Conservation (phyloP, 2,329 filamentous ascomycete genomes). For the Ascomycota sp. region DNA sequence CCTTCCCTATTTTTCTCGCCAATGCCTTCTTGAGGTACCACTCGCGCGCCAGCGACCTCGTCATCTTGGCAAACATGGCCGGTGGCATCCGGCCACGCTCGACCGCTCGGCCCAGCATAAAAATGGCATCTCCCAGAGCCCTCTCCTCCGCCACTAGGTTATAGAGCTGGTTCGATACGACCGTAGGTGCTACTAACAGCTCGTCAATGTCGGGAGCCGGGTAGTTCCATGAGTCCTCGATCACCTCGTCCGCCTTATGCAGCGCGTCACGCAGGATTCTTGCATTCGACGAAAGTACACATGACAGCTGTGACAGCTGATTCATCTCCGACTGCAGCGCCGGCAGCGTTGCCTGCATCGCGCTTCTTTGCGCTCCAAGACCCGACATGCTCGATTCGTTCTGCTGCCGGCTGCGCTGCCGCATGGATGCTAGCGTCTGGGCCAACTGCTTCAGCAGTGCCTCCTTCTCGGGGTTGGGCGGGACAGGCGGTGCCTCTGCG, state of each 20-base stretch:
- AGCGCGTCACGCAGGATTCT: constrained; percentile 57
- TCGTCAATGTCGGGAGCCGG: constrained; percentile 65
- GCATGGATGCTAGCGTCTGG: constrained; percentile 41
- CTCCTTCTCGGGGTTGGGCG: constrained; percentile 89
- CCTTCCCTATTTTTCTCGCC: constrained; percentile 51
- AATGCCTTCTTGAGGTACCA: constrained; percentile 70
- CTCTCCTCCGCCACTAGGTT: constrained; percentile 71
- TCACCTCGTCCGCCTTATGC: constrained; percentile 53
- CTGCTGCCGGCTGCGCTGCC: constrained; percentile 45
- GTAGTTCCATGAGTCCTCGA: constrained; percentile 47
- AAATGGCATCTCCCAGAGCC: constrained; percentile 68
- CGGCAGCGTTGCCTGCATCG: constrained; percentile 47
- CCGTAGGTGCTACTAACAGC: constrained; percentile 74
- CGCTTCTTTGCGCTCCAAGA: constrained; percentile 54
- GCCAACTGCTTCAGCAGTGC: constrained; percentile 59
- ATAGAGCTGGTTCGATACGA: constrained; percentile 85
- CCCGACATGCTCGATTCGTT: constrained; percentile 54
- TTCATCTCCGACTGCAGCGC: constrained; percentile 52
- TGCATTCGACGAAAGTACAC: constrained; percentile 54
- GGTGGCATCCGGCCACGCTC: constrained; percentile 49
- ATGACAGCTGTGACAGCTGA: constrained; percentile 46
- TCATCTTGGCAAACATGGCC: constrained; percentile 59
- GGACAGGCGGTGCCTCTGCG: constrained; percentile 58
- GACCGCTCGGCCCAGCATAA: constrained; percentile 52
- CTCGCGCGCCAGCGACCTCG: constrained; percentile 50